Conservation (phyloP, 208 protist genomes). For the Entamoeba nuttalli region DNA sequence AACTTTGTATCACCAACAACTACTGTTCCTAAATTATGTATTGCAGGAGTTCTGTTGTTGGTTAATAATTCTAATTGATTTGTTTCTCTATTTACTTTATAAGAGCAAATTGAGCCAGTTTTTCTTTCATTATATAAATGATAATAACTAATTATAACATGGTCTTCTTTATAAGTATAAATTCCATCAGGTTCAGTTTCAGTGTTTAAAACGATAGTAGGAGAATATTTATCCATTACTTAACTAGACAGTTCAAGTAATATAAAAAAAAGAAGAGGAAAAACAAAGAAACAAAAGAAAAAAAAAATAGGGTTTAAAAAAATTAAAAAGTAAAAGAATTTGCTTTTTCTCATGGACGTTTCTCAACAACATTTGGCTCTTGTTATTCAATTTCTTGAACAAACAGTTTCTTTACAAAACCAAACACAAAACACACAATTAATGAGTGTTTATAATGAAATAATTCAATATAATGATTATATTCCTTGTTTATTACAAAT, state of each 20-base stretch:
- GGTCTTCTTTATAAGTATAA: neutral
- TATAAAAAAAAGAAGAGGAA: no score
- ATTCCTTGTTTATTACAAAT: neutral
- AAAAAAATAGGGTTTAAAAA: no score
- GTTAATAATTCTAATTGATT: neutral
- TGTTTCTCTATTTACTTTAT: neutral
- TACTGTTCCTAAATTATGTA: neutral
- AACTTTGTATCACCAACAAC: neutral
- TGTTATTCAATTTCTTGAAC: neutral
- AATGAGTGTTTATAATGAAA: neutral
- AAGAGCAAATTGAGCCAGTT: neutral
- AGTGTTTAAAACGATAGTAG: neutral
- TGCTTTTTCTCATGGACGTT: neutral
- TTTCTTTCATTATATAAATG: neutral
- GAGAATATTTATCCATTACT: neutral
- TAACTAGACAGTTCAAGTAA: neutral
- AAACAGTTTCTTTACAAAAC: neutral
- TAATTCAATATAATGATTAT: neutral
- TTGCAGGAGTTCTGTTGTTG: neutral
- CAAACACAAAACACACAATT: neutral
- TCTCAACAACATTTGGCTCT: neutral
- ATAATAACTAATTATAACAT: neutral
- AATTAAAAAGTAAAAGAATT: no score
- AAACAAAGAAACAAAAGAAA: no score
- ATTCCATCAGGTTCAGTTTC: neutral